Conservation (phyloP, 345 rosid genomes). For the Physaria fendleri region DNA sequence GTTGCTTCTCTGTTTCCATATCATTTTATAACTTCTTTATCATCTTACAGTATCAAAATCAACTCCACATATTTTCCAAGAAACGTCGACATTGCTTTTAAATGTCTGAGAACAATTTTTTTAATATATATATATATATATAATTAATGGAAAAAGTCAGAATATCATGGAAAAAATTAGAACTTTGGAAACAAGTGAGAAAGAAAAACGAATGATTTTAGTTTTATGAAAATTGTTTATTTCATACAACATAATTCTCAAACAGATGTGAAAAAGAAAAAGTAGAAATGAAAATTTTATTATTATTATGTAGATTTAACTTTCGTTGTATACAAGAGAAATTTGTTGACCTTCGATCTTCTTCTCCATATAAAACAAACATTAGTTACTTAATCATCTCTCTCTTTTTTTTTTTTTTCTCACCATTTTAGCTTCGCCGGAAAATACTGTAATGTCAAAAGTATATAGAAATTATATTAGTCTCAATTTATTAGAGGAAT, state of each 20-base stretch:
- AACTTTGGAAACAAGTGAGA: neutral
- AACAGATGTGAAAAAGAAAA: neutral
- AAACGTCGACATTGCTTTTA: no score
- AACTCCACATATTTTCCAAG: no score
- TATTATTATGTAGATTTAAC: neutral
- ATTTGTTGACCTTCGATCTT: neutral
- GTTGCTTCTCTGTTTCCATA: no score
- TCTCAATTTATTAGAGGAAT: no score
- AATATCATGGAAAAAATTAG: no score
- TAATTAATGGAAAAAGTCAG: neutral
- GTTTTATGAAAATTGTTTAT: neutral
- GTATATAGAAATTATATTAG: neutral
- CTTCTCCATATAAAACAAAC: conserved; percentile 6
- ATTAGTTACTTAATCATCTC: neutral
- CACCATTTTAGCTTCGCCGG: conserved; percentile 33
- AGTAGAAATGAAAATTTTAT: neutral
- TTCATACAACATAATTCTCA: neutral
- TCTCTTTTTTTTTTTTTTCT: neutral
- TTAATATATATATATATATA: no score
- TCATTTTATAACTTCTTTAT: no score
- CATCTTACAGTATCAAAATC: no score
- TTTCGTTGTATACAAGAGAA: conserved; percentile 3
- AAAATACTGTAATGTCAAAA: conserved; percentile 25
- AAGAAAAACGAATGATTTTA: neutral
- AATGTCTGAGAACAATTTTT: no score